A percentile compares a stretch with the other conserved stretches of the same genome.
Evolutionary conservation across 2,329 filamentous ascomycete species (phyloP).

Genomic region (Fulvia fulva): DNA sequence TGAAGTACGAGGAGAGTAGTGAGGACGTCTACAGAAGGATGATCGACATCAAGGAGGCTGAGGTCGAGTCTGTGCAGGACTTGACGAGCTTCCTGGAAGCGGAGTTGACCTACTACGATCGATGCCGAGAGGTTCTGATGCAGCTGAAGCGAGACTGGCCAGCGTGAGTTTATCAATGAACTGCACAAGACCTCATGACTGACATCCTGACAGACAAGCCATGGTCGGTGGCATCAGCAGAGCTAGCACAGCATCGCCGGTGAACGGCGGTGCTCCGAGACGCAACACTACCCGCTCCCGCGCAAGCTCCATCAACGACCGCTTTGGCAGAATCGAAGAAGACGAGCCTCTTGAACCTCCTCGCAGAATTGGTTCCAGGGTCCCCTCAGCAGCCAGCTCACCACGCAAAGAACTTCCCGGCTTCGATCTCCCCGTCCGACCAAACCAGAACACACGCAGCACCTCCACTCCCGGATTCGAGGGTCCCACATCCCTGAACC

Average conservation of each 20-base stretch:
- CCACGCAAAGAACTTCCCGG: constrained; percentile 40
- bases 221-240: constrained; percentile 18
- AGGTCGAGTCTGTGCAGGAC: constrained; percentile 76
- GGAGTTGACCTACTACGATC: constrained; percentile 86
- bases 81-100: constrained; percentile 79
- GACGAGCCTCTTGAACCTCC: constrained; percentile 53
- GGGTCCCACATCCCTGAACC: constrained; percentile 42
- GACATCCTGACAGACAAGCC: constrained; percentile 3
- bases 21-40: constrained; percentile 90
- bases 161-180: constrained; percentile 44
- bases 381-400: constrained; percentile 39
- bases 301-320: constrained; percentile 58
- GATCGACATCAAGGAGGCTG: constrained; percentile 93
- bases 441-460: constrained; percentile 44
- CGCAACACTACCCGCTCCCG: constrained; percentile 52
- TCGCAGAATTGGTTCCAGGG: constrained; percentile 50
- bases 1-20: constrained; percentile 92
- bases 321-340: constrained; percentile 52
- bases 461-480: constrained; percentile 52
- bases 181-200: background rate
- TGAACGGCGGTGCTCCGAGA: constrained; percentile 20
- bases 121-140: constrained; percentile 77
- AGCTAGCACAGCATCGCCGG: constrained; percentile 28
- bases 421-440: constrained; percentile 45
- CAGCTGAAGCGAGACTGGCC: constrained; percentile 68